These are phyloP conservation scores for Corynespora cassiicola DNA, from an alignment of 2,329 filamentous ascomycete genomes.

Conservation along the genomic window DNA sequence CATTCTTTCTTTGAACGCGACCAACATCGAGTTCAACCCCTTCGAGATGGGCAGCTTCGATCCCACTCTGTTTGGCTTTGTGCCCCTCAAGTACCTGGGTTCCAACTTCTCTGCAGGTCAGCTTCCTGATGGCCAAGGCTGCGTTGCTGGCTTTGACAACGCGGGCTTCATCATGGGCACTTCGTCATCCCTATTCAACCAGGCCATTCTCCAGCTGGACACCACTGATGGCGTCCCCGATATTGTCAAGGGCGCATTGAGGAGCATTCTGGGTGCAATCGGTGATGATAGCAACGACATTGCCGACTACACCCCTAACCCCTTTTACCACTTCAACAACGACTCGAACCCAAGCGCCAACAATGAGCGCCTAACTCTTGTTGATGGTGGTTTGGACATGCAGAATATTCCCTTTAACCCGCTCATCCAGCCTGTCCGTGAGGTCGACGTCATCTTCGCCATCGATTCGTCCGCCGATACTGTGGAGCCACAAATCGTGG, in stretches of 20 bases:
- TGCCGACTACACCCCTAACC: constrained; percentile 76
- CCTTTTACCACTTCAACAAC: constrained; percentile 72
- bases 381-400: constrained; percentile 78
- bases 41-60: constrained; percentile 82
- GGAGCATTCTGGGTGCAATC: constrained; percentile 60
- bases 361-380: constrained; percentile 67
- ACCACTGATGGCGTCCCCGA: constrained; percentile 54
- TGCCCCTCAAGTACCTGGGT: constrained; percentile 73
- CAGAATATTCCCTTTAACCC: constrained; percentile 83
- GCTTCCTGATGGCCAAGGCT: constrained; percentile 63
- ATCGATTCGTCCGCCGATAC: constrained; percentile 81
- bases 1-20: constrained; percentile 73
- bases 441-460: constrained; percentile 82
- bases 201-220: constrained; percentile 72
- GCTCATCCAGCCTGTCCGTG: constrained; percentile 74
- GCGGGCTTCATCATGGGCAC: constrained; percentile 86
- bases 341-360: constrained; percentile 64
- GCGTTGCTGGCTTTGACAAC: constrained; percentile 83
- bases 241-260: constrained; percentile 60
- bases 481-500: constrained; percentile 35
- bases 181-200: constrained; percentile 84
- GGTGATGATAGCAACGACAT: constrained; percentile 72
- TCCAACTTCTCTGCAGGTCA: constrained; percentile 72
- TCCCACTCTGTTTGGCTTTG: constrained; percentile 74
- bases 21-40: constrained; percentile 79